phyloP scores from a whole-genome alignment of 2,329 filamentous ascomycete species.

The Pseudogymnoascus sp. region DNA sequence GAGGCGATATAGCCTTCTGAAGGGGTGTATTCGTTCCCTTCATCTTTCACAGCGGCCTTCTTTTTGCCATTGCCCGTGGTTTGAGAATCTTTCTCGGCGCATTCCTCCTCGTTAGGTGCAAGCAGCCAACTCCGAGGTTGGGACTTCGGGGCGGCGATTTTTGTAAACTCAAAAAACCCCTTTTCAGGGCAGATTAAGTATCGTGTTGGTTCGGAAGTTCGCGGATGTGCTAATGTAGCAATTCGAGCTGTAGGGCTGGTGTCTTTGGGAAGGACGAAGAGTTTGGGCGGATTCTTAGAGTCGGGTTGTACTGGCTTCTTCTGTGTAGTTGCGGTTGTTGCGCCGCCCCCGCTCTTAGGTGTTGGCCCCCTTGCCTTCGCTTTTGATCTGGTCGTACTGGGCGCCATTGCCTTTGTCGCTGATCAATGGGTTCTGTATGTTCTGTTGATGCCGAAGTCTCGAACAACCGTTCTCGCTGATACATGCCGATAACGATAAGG shows the following conservation, averaged over 20 bases:
- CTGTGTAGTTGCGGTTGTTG: slow-evolving; percentile 20
- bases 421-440: not conserved
- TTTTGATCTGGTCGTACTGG: slow-evolving; percentile 7
- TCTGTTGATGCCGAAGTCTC: slow-evolving; percentile 6
- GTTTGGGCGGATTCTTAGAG: slow-evolving; percentile 37
- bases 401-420: slow-evolving; percentile 5
- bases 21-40: slow-evolving; percentile 10
- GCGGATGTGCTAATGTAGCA: slow-evolving; percentile 51
- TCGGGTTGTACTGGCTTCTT: slow-evolving; percentile 25
- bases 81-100: slow-evolving; percentile 8
- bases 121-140: slow-evolving; percentile 56
- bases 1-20: slow-evolving; percentile 49
- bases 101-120: slow-evolving; percentile 16
- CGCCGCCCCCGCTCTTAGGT: slow-evolving; percentile 17
- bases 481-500: not conserved
- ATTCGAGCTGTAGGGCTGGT: slow-evolving; percentile 47
- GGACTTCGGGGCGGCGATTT: slow-evolving; percentile 43
- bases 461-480: not conserved
- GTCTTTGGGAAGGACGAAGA: slow-evolving; percentile 54
- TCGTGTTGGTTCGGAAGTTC: slow-evolving; percentile 44
- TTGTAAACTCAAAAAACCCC: slow-evolving; percentile 58
- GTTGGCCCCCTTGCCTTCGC: slow-evolving; percentile 5
- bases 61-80: slow-evolving; percentile 9
- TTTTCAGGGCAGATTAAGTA: slow-evolving; percentile 54
- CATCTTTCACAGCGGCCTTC: slow-evolving; percentile 17